phyloP scores from a whole-genome alignment of 2,329 filamentous ascomycete species.

The Epichloe gansuensis region DNA sequence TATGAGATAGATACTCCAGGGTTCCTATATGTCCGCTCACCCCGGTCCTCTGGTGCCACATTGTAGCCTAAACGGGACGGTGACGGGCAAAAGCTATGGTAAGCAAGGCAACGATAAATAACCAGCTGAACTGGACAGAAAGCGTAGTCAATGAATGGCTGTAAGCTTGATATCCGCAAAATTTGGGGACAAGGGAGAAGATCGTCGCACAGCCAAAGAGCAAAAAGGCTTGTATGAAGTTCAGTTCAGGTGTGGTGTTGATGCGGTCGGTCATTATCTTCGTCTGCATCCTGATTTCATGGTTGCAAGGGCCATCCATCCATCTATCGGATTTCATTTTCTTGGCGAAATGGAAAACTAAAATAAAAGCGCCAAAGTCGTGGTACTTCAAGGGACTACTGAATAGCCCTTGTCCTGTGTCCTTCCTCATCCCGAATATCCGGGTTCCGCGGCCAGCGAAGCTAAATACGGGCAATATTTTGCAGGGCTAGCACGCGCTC shows the following conservation, averaged over 20 bases:
- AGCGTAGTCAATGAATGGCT: not conserved
- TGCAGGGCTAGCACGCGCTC: not conserved
- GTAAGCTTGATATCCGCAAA: not conserved
- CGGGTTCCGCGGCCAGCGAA: not conserved
- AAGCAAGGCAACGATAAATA: not conserved
- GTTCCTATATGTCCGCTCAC: not conserved
- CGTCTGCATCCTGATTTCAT: not conserved
- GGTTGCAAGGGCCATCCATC: not conserved
- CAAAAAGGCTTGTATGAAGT: not conserved
- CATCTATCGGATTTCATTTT: conserved; percentile 3
- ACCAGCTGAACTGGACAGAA: not conserved
- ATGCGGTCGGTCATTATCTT: not conserved
- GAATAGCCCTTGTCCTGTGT: not conserved
- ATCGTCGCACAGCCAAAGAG: not conserved
- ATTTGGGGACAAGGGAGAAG: not conserved
- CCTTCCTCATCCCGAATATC: not conserved
- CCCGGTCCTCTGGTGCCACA: not conserved
- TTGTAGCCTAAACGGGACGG: conserved; percentile 4
- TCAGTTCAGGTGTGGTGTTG: not conserved
- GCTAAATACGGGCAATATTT: not conserved
- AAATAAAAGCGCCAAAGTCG: conserved; percentile 2
- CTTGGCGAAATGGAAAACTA: not conserved
- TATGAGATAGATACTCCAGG: not conserved
- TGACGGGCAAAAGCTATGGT: not conserved
- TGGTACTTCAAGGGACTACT: conserved; percentile 5